phyloP scores from a whole-genome alignment of 805 yeast species.

The Brettanomyces bruxellensis region DNA sequence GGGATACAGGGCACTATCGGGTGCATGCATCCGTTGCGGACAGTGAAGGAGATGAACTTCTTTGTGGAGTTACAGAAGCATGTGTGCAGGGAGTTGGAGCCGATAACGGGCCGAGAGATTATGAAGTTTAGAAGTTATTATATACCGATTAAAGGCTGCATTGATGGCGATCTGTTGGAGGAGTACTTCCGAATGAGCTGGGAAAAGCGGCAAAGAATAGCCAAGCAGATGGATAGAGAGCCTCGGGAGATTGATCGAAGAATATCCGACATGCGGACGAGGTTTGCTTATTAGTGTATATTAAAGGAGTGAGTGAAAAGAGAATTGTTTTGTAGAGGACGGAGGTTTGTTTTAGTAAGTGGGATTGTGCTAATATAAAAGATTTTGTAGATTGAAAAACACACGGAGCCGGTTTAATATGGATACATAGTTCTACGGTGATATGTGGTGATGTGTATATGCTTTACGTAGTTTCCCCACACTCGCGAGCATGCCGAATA shows the following conservation, averaged over 20 bases:
- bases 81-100: slow-evolving; percentile 28
- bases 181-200: slow-evolving; percentile 31
- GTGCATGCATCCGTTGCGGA: slow-evolving; percentile 54
- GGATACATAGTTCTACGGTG: too few relatives aligned
- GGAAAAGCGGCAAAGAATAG: slow-evolving; percentile 28
- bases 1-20: slow-evolving; percentile 85
- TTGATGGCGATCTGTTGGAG: slow-evolving; percentile 88
- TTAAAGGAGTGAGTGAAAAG: neutral
- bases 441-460: too few relatives aligned
- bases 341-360: too few relatives aligned
- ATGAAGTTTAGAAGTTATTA: slow-evolving; percentile 66
- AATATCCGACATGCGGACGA: slow-evolving; percentile 41
- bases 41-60: slow-evolving; percentile 52
- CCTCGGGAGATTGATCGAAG: slow-evolving; percentile 43
- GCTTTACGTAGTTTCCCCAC: too few relatives aligned
- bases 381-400: too few relatives aligned
- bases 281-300: slow-evolving; percentile 20
- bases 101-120: slow-evolving; percentile 60
- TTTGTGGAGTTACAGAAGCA: slow-evolving; percentile 45
- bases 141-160: slow-evolving; percentile 63
- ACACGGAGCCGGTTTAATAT: too few relatives aligned
- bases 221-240: slow-evolving; percentile 34
- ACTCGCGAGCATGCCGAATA: too few relatives aligned
- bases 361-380: too few relatives aligned
- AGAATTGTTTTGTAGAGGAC: too few relatives aligned